These are phyloP conservation scores for Lepraria neglecta DNA, from an alignment of 495 filamentous ascomycete genomes.

Conservation along the genomic window DNA sequence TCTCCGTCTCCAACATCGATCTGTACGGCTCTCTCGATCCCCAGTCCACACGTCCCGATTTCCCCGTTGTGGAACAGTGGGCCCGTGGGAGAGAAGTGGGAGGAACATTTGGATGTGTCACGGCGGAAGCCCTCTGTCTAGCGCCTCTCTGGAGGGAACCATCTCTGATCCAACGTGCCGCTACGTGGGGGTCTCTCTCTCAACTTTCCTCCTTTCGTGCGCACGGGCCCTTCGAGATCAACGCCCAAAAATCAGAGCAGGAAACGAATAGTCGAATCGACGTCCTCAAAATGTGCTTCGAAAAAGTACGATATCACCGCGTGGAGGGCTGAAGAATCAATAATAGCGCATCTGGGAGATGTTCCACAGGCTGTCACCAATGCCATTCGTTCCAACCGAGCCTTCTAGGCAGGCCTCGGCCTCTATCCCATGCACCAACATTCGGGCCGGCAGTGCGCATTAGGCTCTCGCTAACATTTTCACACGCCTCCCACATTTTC, in stretches of 20 bases:
- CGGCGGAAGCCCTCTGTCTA: constrained; percentile 5
- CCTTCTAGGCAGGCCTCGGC: too few species aligned
- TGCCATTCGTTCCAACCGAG: too few species aligned
- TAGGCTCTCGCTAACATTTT: too few species aligned
- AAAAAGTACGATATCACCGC: too few species aligned
- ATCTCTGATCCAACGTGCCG: background rate
- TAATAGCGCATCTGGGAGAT: too few species aligned
- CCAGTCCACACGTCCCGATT: background rate
- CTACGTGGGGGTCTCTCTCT: background rate
- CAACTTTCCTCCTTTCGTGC: background rate
- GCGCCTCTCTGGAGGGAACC: background rate
- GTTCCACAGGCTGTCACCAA: too few species aligned
- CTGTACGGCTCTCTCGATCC: background rate
- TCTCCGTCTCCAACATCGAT: background rate
- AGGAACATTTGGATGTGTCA: background rate
- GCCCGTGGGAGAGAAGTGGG: background rate
- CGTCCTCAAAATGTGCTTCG: too few species aligned
- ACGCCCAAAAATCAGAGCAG: background rate
- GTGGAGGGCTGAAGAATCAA: too few species aligned
- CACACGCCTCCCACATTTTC: too few species aligned
- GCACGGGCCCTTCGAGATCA: background rate
- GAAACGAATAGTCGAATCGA: too few species aligned
- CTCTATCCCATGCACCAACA: too few species aligned
- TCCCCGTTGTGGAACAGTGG: background rate
- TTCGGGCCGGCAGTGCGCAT: too few species aligned